phyloP scores from a whole-genome alignment of 352 stramenopile species.

The Pythium grandisporangium region DNA sequence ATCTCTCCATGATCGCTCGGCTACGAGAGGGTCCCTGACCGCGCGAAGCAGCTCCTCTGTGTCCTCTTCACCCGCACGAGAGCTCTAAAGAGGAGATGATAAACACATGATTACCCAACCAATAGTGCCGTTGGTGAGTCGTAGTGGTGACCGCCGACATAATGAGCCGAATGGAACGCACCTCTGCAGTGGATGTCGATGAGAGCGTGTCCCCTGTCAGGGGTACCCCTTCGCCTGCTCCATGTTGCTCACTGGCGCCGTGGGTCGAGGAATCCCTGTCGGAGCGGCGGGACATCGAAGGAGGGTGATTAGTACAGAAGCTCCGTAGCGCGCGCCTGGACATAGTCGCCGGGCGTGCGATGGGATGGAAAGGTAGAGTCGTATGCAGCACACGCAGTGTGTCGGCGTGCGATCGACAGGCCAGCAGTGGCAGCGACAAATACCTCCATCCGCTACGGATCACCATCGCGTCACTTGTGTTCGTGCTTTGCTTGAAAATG shows the following conservation, averaged over 20 bases:
- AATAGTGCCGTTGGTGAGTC: no score
- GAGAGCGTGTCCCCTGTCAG: conserved; percentile 13
- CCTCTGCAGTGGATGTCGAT: not conserved
- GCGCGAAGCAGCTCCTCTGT: conserved; percentile 16
- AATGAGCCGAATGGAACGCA: not conserved
- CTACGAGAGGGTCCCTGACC: not conserved
- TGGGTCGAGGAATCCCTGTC: not conserved
- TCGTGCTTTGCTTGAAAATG: not conserved
- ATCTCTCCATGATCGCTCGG: conserved; percentile 39
- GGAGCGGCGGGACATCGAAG: not conserved
- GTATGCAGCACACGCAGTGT: not conserved
- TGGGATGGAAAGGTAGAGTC: not conserved
- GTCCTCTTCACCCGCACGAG: no score
- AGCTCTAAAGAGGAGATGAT: no score
- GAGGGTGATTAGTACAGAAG: not conserved
- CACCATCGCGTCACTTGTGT: conserved; percentile 20
- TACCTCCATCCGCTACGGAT: conserved; percentile 53
- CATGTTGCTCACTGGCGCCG: not conserved
- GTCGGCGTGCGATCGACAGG: not conserved
- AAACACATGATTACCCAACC: no score
- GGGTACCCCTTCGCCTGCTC: conserved; percentile 1
- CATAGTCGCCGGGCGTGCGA: not conserved
- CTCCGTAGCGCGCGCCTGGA: not conserved
- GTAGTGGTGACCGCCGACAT: not conserved
- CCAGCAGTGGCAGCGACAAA: conserved; percentile 5